These are phyloP conservation scores for Bruguiera gymnorhiza DNA, from an alignment of 345 rosid species.

Conservation along the genomic window DNA sequence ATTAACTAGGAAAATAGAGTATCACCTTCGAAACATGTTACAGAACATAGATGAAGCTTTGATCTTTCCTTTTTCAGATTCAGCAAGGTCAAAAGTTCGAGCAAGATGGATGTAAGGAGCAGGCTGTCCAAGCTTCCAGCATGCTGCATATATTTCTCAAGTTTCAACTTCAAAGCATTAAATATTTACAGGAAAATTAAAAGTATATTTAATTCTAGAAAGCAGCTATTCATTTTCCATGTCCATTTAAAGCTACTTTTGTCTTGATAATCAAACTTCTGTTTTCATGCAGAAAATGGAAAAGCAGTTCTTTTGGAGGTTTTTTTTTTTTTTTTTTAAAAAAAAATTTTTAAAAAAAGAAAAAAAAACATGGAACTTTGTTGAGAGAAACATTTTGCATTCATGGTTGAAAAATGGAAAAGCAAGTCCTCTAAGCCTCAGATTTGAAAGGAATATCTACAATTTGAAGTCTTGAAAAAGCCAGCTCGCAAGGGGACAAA, in stretches of 20 bases:
- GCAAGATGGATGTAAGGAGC: conserved; percentile 88
- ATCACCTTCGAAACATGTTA: conserved; percentile 93
- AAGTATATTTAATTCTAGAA: not conserved
- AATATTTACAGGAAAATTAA: not conserved
- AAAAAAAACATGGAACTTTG: too few relatives aligned
- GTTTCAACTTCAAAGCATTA: conserved; percentile 9
- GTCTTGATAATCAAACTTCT: not conserved
- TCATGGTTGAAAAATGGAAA: too few relatives aligned
- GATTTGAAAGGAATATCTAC: not conserved
- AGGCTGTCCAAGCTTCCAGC: conserved; percentile 74
- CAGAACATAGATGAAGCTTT: conserved; percentile 83
- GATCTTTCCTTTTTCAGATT: conserved; percentile 77
- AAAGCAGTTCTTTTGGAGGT: not conserved
- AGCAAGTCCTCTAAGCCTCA: not conserved
- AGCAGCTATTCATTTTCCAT: not conserved
- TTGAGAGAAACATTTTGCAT: too few relatives aligned
- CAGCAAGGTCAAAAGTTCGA: conserved; percentile 74
- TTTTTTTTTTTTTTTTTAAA: too few relatives aligned
- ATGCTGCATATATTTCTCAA: conserved; percentile 50
- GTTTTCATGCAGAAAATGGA: not conserved
- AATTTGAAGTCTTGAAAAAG: not conserved
- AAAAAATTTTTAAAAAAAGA: too few relatives aligned
- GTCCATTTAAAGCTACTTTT: too few relatives aligned
- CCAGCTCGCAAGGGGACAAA: too few relatives aligned
- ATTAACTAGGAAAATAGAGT: conserved; percentile 3